phyloP scores from a whole-genome alignment of 2,329 filamentous ascomycete species.

The Cladorrhinum sp. region DNA sequence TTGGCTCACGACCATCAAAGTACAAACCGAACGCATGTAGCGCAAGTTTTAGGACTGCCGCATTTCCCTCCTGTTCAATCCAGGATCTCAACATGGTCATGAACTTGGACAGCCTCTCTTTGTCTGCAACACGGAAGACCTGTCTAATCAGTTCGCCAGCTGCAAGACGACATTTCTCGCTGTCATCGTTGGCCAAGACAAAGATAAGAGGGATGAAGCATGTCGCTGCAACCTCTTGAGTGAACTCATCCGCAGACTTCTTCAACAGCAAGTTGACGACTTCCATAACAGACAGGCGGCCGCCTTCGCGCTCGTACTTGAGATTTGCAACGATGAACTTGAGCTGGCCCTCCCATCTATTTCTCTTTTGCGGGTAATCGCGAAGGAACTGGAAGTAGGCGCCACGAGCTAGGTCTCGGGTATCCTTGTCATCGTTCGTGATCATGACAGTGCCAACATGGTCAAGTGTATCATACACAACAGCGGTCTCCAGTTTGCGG shows the following conservation, averaged over 20 bases:
- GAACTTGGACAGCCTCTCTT: constrained; percentile 68
- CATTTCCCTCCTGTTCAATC: constrained; percentile 71
- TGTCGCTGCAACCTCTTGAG: constrained; percentile 75
- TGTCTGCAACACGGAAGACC: constrained; percentile 74
- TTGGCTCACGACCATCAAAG: constrained; percentile 65
- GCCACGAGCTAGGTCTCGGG: constrained; percentile 81
- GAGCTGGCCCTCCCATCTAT: constrained; percentile 83
- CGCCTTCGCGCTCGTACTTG: constrained; percentile 84
- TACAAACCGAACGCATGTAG: constrained; percentile 81
- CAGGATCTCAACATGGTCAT: constrained; percentile 69
- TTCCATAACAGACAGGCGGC: constrained; percentile 90
- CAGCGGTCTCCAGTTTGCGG: constrained; percentile 78
- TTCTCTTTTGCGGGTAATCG: constrained; percentile 90
- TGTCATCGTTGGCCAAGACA: constrained; percentile 84
- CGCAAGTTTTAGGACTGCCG: constrained; percentile 67
- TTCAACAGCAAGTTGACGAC: constrained; percentile 80
- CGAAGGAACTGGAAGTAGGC: constrained; percentile 92
- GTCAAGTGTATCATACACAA: constrained; percentile 89
- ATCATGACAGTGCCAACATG: constrained; percentile 91
- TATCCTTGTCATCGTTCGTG: constrained; percentile 86
- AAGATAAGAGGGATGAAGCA: constrained; percentile 87
- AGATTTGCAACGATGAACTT: constrained; percentile 87
- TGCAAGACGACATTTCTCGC: constrained; percentile 77
- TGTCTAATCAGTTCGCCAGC: constrained; percentile 77
- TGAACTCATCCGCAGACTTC: constrained; percentile 77